Percentiles rank a stretch among this genome's conserved stretches.
Conservation (phyloP, 345 rosid genomes). For the Populus nigra region DNA sequence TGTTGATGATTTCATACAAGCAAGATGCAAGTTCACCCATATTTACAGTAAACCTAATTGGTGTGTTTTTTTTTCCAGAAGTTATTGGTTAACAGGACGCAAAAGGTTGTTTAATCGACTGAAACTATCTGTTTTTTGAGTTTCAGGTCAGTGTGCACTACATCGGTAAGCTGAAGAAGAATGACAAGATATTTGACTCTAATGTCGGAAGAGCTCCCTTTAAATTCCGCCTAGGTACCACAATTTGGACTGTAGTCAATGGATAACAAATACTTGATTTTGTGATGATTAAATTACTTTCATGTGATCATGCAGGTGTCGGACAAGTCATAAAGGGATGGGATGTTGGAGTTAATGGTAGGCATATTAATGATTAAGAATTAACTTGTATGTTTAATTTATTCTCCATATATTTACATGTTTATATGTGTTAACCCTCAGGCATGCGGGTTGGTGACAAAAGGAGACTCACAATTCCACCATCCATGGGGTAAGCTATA, state of each 20-base stretch:
- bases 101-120: background rate
- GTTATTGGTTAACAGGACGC: background rate
- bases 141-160: constrained; percentile 77
- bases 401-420: background rate
- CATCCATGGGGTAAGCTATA: constrained; percentile 65
- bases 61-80: background rate
- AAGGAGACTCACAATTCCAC: constrained; percentile 74
- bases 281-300: background rate
- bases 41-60: background rate
- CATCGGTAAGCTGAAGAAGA: constrained; percentile 88
- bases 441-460: constrained; percentile 89
- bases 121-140: constrained; percentile 8
- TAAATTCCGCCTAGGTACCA: constrained; percentile 76
- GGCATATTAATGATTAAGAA: constrained; percentile 5
- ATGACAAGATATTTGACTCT: constrained; percentile 81
- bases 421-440: constrained; percentile 18
- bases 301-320: constrained; percentile 49
- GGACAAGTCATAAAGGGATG: constrained; percentile 96
- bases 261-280: constrained; percentile 4
- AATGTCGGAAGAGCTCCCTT: constrained; percentile 75
- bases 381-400: background rate
- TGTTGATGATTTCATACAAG: background rate
- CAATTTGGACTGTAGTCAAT: constrained; percentile 2
- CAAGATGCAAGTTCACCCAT: background rate
- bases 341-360: constrained; percentile 96